Percentiles rank a stretch among this genome's conserved stretches.
Conservation (phyloP, 2,329 filamentous ascomycete genomes). For the Daldinia eschscholtzii region DNA sequence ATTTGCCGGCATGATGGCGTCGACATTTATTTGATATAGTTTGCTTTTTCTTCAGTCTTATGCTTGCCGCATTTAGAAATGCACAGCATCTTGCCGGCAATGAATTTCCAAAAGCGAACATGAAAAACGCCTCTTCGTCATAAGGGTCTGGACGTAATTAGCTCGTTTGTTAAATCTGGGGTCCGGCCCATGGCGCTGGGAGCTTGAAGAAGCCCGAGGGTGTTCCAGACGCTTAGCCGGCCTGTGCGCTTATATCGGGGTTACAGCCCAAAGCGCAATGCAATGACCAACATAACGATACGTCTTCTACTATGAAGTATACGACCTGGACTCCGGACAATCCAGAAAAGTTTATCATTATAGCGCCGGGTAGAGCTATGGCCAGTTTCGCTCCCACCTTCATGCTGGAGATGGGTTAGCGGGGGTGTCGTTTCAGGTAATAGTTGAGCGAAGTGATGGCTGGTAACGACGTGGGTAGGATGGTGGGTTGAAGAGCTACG, state of each 20-base stretch:
- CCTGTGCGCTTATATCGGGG: slow-evolving; percentile 45
- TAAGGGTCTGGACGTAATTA: slow-evolving; percentile 36
- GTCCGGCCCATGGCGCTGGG: slow-evolving; percentile 38
- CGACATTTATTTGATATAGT: slow-evolving; percentile 17
- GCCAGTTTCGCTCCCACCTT: not conserved
- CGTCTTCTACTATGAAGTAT: no score
- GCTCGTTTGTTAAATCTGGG: slow-evolving; percentile 39
- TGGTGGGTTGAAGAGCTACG: slow-evolving; percentile 23
- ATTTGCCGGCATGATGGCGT: slow-evolving; percentile 19
- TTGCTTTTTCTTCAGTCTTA: slow-evolving; percentile 18
- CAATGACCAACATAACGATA: not conserved
- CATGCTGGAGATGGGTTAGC: not conserved
- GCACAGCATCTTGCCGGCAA: not conserved
- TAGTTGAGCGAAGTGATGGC: slow-evolving; percentile 16
- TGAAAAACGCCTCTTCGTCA: slow-evolving; percentile 33
- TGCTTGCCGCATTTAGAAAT: slow-evolving; percentile 27
- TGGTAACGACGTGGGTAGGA: slow-evolving; percentile 13
- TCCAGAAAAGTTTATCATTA: slow-evolving; percentile 6
- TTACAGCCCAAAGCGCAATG: not conserved
- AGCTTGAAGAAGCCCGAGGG: slow-evolving; percentile 19
- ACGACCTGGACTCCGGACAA: not conserved
- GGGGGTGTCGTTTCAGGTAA: slow-evolving; percentile 12
- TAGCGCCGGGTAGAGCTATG: not conserved
- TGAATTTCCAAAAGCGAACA: slow-evolving; percentile 27
- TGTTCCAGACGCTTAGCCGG: slow-evolving; percentile 38